These are phyloP conservation scores for Lepidium didymum DNA, from an alignment of 345 rosid species.

Conservation along the genomic window DNA sequence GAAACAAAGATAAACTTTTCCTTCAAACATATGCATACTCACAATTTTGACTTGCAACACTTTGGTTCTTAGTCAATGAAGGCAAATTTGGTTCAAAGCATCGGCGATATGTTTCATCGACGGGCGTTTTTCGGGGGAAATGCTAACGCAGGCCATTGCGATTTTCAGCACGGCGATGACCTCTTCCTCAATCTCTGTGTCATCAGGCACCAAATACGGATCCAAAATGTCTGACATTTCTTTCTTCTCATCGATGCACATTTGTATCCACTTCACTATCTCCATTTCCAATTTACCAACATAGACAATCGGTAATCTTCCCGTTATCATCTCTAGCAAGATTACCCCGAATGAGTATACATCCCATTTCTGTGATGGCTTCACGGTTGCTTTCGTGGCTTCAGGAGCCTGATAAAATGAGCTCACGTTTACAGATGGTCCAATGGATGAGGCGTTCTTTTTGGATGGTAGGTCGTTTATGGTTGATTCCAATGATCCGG, in stretches of 20 bases:
- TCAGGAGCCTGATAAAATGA: conserved; percentile 84
- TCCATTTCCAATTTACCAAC: conserved; percentile 64
- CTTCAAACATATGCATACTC: neutral
- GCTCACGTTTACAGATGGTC: conserved; percentile 39
- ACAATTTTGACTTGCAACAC: neutral
- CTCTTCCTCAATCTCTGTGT: conserved; percentile 78
- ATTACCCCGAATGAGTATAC: conserved; percentile 86
- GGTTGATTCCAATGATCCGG: conserved; percentile 58
- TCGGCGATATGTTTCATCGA: conserved; percentile 63
- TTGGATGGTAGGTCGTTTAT: conserved; percentile 42
- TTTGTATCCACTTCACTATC: conserved; percentile 75
- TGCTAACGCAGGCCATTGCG: conserved; percentile 68
- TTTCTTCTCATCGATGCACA: conserved; percentile 86
- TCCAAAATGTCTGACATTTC: conserved; percentile 73
- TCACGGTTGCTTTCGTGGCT: conserved; percentile 59
- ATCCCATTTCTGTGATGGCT: conserved; percentile 96
- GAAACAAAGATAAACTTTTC: neutral
- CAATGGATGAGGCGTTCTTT: conserved; percentile 38
- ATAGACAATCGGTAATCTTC: conserved; percentile 50
- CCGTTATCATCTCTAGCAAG: conserved; percentile 80
- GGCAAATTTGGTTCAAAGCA: conserved; percentile 32
- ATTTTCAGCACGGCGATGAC: conserved; percentile 67
- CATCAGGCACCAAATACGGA: conserved; percentile 62
- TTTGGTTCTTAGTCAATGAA: neutral
- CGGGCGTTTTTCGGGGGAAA: conserved; percentile 73